A percentile compares a stretch with the other conserved stretches of the same genome.
These are phyloP conservation scores for Boletus eberwhitei DNA, from an alignment of 768 basidiomycete genomes.

Conservation along the genomic window DNA sequence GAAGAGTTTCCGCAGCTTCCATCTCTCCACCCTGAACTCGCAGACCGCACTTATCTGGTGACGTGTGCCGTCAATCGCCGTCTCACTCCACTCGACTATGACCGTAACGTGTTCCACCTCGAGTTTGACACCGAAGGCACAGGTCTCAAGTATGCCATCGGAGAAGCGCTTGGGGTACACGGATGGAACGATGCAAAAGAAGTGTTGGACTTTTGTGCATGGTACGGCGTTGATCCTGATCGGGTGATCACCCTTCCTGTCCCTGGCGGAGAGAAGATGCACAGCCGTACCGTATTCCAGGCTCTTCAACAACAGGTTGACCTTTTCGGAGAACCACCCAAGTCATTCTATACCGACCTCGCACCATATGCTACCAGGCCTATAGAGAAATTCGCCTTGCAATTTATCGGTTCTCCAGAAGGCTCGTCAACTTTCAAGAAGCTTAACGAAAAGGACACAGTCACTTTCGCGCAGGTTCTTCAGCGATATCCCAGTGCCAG, in stretches of 20 bases:
- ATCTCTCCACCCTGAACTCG: conserved; percentile 77
- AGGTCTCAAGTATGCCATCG: conserved; percentile 91
- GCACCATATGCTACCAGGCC: conserved; percentile 67
- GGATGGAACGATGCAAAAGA: conserved; percentile 96
- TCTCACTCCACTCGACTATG: conserved; percentile 91
- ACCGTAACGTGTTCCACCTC: conserved; percentile 98
- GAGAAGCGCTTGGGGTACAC: conserved; percentile 95
- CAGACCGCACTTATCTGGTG: conserved; percentile 89
- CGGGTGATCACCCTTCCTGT: conserved; percentile 80
- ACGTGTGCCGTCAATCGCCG: conserved; percentile 93
- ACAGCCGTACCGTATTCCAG: conserved; percentile 94
- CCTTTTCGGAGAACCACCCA: conserved; percentile 92
- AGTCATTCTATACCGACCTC: conserved; percentile 90
- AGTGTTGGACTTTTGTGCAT: conserved; percentile 82
- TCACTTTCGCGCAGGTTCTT: conserved; percentile 88
- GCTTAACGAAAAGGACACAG: conserved; percentile 89
- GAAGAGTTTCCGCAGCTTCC: conserved; percentile 59
- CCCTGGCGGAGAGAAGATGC: conserved; percentile 61
- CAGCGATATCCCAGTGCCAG: conserved; percentile 71
- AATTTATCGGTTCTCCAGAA: conserved; percentile 92
- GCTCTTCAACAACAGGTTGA: conserved; percentile 95
- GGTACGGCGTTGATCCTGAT: conserved; percentile 86
- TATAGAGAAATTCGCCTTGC: conserved; percentile 74
- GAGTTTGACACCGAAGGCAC: conserved; percentile 93
- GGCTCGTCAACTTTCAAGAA: conserved; percentile 93